phyloP scores from a whole-genome alignment of 1,284 basidiomycete species.

The Violaceomyces palustris region DNA sequence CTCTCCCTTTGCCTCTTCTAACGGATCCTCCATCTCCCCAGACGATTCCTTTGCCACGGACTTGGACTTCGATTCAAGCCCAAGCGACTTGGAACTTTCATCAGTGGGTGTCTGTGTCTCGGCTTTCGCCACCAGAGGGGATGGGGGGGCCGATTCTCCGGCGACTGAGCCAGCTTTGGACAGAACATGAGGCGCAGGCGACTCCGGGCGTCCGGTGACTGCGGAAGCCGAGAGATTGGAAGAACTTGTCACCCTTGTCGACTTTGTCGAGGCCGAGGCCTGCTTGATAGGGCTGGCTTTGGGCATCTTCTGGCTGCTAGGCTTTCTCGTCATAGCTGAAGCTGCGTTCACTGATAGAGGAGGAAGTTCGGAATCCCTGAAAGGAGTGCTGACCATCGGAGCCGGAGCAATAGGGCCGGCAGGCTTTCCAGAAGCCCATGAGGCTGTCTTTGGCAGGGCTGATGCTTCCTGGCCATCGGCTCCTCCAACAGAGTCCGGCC shows the following conservation, averaged over 20 bases:
- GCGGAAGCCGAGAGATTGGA: constrained; percentile 16
- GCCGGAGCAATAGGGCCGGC: constrained; percentile 11
- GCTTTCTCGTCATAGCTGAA: constrained; percentile 21
- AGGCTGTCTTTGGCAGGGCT: constrained; percentile 49
- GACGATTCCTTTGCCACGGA: too few species aligned
- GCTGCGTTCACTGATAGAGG: constrained; percentile 33
- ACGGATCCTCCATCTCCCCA: too few species aligned
- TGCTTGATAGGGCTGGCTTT: constrained; percentile 24
- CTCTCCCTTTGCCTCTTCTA: too few species aligned
- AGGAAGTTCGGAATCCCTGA: constrained; percentile 43
- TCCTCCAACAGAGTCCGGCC: constrained; percentile 11
- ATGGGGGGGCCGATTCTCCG: too few species aligned
- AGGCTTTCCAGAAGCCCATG: constrained; percentile 49
- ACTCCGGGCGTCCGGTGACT: constrained; percentile 17
- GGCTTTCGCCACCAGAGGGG: too few species aligned
- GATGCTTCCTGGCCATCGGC: constrained; percentile 28
- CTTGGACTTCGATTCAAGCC: too few species aligned
- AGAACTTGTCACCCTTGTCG: not conserved
- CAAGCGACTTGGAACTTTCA: too few species aligned
- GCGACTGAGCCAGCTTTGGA: too few species aligned
- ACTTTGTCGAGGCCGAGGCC: constrained; percentile 15
- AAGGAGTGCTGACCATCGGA: constrained; percentile 20
- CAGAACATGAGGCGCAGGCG: constrained; percentile 16
- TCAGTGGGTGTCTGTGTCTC: too few species aligned
- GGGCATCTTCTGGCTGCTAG: constrained; percentile 25